Base-by-base conservation (phyloP, 177 flowering plant genomes). In the Vitis hybrid region DNA sequence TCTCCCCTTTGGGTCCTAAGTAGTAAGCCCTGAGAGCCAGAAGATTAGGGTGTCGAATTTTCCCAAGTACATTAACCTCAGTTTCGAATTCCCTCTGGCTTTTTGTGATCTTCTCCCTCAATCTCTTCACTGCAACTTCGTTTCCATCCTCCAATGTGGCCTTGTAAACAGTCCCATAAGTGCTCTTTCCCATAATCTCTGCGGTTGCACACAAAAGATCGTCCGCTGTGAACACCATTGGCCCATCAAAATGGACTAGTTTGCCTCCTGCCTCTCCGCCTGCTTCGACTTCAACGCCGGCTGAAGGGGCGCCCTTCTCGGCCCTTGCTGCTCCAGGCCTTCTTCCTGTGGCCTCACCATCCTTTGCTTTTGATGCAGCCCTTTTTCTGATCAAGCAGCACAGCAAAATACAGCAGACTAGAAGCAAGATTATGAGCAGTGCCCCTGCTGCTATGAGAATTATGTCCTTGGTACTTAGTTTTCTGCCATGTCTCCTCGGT, bases 121-220 rank as follows among this genome's bases (percentile, higher is more conserved):
- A 68, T 64, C 93, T 84, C 79, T 89, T 89, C 66, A 89, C 91
- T 1, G 89, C 90, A 50, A 88, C 93, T 78, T 83, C 86, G 69
- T 52, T 82, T 2, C 93, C 93, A 72, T 88, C 90, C 72, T 86
- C 93, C 68, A 89, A 71, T 32, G 91, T 88, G 10, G 90, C 91
- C 79, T 84, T 86, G 12, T 89, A 89, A 2, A 82, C 90, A 4
- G 93, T 89, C 19, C 93, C 93, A 60, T 85, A 89, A 45, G 91
- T 86, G 69, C 93, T 89, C 77, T 89, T 89, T 23, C 93, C 93
- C 91, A 89, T 88, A 6, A 89, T 85, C 77, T 89, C 93, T 9
- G 93, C 93, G 2, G 90, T 86, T 6, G 93, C 93, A 70, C 93
- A 89, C 72, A 89, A 61, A 62, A 89, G 87, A 85, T 87, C 93